Base-by-base conservation (phyloP, 495 filamentous ascomycete genomes). In the Aspergillus sclerotiicarbonarius region DNA sequence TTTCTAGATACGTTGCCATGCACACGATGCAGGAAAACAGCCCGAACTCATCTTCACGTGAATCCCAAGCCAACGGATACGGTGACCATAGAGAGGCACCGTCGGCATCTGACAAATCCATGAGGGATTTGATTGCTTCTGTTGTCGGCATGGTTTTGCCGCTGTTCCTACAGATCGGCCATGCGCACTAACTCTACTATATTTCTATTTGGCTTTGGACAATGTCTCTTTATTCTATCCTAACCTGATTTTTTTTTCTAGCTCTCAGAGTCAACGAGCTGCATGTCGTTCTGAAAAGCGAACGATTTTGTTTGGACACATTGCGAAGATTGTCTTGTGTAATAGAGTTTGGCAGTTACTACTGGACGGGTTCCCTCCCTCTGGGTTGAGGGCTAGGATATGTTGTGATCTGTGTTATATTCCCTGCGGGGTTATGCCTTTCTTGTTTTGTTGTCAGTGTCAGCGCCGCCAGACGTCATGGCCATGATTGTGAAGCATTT, bases 21-120 rank as follows among this genome's bases (percentile, higher is more conserved):
- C 94, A 98, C 67, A 91, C 92, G 3, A 96, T 98, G 91, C 90
- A 93, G 67, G 91, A 96, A 64, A 86, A 87, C 45, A 83, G 84
- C 56, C 72, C 60, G 56, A 74, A 51, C 61, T 76, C 49, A 39
- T 67, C 54, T 62, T 82, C 66, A 55, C 82, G 85, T 12, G 81
- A 84, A 46, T 41, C 68, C 8, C 77, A 79, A 56, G 66, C 69
- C 25, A 92, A 90, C 66, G 90, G 90, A 21, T 92, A 88, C 65
- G 68, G 80, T 12, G 88, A 92, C 53, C 64, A 70, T 1, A 65
- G 79, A 8, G 80, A 82, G 16, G 62, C 65, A 20, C 57, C 62
- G 39, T 39, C 61, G 39, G 76, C 71, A 58, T 68, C 70, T 13
- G 72, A 78, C 52, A 78, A 77, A 62, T 77, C 77, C 9, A 72